Percentiles rank a stretch among this genome's conserved stretches.
phyloP scores from a whole-genome alignment of 2,329 filamentous ascomycete species.

The Monilinia laxa region DNA sequence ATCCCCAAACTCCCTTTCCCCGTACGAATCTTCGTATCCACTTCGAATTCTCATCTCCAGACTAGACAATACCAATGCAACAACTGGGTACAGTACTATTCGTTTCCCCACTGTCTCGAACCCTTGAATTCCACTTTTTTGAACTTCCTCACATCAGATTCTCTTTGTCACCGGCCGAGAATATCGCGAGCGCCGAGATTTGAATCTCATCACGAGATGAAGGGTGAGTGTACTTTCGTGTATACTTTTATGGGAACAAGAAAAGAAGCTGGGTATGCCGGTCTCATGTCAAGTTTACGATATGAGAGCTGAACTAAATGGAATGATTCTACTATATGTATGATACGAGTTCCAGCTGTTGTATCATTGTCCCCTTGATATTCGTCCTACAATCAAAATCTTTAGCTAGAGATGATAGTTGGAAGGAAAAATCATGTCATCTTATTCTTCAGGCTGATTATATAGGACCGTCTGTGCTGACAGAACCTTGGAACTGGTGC shows the following conservation, averaged over 20 bases:
- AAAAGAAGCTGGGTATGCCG: background rate
- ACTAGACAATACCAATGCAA: background rate
- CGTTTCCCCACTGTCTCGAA: background rate
- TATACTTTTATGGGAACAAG: background rate
- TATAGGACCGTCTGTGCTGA: conserved; percentile 4
- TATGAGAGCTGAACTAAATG: background rate
- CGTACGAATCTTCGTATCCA: background rate
- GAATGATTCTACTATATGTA: background rate
- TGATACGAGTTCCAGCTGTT: background rate
- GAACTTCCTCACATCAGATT: background rate
- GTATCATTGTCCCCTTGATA: background rate
- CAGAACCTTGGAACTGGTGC: conserved; percentile 3
- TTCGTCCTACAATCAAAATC: background rate
- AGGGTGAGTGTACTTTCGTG: background rate
- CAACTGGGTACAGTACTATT: background rate
- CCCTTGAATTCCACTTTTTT: conserved; percentile 7
- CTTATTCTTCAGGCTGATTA: background rate
- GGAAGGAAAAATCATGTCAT: conserved; percentile 3
- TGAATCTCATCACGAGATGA: background rate
- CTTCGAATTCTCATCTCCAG: conserved; percentile 5
- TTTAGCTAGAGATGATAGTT: background rate
- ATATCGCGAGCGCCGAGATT: background rate
- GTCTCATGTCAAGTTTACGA: background rate
- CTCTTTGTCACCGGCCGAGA: background rate
- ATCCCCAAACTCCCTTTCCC: background rate